Evolutionary conservation across 192 early-diverging fungal species (phyloP), one percentile per base, ranked within the genome.

Genomic region (Diversispora epigaea): DNA sequence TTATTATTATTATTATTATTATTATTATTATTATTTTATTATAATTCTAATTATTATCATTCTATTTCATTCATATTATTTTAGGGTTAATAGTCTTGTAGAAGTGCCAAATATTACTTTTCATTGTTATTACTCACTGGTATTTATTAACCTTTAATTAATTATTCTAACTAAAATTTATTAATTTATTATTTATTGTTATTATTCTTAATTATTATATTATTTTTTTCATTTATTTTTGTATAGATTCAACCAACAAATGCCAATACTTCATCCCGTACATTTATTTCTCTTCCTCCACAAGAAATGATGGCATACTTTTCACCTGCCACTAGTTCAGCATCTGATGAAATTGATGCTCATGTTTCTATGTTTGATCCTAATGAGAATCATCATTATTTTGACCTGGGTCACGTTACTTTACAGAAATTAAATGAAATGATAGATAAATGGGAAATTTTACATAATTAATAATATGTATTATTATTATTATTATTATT

Each of bases 291-390:
- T 17, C 50, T 79, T 44, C 50, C 81, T 2, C 71, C 78, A 4
- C 12, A 12, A 6, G 32, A 68, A 22, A 77, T 68, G 14, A 68
- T 19, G 5, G 4, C 58, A n/a, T 67, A 63, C 7, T 82, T 82
- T 21, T 79, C 78, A 19, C 21, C 76, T 0, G 43, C 72, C 17
- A 32, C 47, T 12, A 77, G 78, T 65, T 71, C 71, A 8, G 71
- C 75, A 4, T 68, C 77, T 40, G 77, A 79, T 62, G 81, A 82
- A 57, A 82, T 82, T 77, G 78, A 82, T 22, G 81, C 81, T 1
- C 81, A 82, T n/a, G 76, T 76, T 69, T 76, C 74, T 56, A 82
- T 82, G 78, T 82, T 82, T 54, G 77, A 82, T 54, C 81, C 81
- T 4, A 22, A 58, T 55, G 76, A 77, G 47, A 82, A 82, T 25